A percentile compares a stretch with the other conserved stretches of the same genome.
Evolutionary conservation across 495 filamentous ascomycete species (phyloP).

Genomic region (Daldinia vernicosa): DNA sequence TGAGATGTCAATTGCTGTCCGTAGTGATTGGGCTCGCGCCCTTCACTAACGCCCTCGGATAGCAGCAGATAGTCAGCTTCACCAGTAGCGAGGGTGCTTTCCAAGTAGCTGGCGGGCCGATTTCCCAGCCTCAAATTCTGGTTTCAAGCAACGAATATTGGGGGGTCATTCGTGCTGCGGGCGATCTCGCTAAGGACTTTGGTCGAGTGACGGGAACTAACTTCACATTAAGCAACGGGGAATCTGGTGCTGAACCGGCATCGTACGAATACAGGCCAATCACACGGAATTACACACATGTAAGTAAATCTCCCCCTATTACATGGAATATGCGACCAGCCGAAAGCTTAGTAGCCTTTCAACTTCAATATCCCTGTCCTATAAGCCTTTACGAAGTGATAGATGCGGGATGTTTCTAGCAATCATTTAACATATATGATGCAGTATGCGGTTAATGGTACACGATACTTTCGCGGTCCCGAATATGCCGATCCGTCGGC

Average conservation of each 20-base stretch:
- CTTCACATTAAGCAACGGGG: constrained; percentile 63
- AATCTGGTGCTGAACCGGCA: constrained; percentile 48
- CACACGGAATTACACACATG: constrained; percentile 57
- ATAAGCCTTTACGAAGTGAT: background rate
- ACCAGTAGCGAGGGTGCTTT: constrained; percentile 49
- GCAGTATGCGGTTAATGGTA: constrained; percentile 56
- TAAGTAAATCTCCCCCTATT: constrained; percentile 38
- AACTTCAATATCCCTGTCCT: background rate
- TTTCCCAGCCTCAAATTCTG: constrained; percentile 59
- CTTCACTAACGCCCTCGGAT: constrained; percentile 59
- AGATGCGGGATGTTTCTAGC: no score
- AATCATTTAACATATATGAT: background rate
- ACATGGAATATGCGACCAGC: background rate
- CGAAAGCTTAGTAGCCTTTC: background rate
- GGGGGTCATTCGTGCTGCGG: constrained; percentile 72
- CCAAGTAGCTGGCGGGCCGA: constrained; percentile 56
- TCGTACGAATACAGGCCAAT: constrained; percentile 55
- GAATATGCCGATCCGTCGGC: constrained; percentile 56
- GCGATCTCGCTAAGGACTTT: constrained; percentile 75
- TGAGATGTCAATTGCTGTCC: constrained; percentile 4
- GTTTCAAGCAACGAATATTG: constrained; percentile 67
- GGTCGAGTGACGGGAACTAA: constrained; percentile 71
- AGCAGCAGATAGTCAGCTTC: constrained; percentile 65
- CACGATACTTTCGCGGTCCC: constrained; percentile 56
- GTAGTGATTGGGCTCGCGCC: constrained; percentile 23